Evolutionary conservation across 176 grass and related monocot species (phyloP).

Genomic region (Hordeum marinum): DNA sequence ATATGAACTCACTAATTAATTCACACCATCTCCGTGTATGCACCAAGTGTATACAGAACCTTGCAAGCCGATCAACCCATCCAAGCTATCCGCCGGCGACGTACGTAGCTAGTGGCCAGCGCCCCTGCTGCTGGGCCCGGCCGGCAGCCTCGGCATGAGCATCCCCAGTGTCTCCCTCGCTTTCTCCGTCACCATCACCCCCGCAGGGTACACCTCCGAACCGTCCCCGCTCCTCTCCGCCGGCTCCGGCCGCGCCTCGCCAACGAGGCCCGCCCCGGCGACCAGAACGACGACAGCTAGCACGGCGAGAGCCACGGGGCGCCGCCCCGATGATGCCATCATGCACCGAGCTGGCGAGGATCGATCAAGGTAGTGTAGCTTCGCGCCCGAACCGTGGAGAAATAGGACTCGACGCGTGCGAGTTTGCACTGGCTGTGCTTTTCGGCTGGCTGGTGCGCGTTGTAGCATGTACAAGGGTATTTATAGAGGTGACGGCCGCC

Average conservation of each 20-base stretch:
- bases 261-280: neutral
- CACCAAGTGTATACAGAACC: too few relatives aligned
- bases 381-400: neutral
- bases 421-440: too few relatives aligned
- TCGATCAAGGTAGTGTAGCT: neutral
- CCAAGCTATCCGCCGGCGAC: neutral
- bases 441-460: neutral
- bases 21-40: too few relatives aligned
- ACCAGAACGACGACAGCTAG: neutral
- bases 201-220: too few relatives aligned
- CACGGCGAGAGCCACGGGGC: neutral
- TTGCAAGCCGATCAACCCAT: neutral
- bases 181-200: too few relatives aligned
- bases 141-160: slow-evolving; percentile 41
- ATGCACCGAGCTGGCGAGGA: neutral
- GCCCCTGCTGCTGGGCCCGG: slow-evolving; percentile 52
- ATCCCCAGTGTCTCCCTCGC: neutral
- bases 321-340: neutral
- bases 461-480: too few relatives aligned
- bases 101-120: slow-evolving; percentile 32
- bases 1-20: too few relatives aligned
- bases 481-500: neutral
- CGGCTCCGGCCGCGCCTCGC: slow-evolving; percentile 8
- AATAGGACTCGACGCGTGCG: too few relatives aligned
- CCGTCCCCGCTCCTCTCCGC: neutral